phyloP scores from a whole-genome alignment of 345 rosid genomes.

The Carallia pectinifolia region DNA sequence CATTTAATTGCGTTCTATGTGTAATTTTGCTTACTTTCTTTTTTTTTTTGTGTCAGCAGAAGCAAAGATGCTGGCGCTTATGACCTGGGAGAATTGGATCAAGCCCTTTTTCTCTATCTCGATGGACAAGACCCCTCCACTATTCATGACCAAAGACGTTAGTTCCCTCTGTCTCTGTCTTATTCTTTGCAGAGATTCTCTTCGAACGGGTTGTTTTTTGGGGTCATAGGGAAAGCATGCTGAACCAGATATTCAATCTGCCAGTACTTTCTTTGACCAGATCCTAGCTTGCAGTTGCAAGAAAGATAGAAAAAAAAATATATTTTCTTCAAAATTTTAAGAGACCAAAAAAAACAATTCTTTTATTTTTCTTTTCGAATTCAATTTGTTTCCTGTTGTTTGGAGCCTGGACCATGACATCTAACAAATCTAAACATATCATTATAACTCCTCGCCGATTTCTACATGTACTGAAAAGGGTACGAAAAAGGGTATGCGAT shows the following conservation, averaged over 20 bases:
- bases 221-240: constrained; percentile 66
- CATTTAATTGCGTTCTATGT: background rate
- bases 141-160: constrained; percentile 74
- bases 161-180: constrained; percentile 18
- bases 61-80: constrained; percentile 46
- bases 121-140: constrained; percentile 74
- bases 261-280: constrained; percentile 75
- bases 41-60: constrained; percentile 22
- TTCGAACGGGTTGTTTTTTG: constrained; percentile 13
- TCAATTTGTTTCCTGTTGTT: constrained; percentile 18
- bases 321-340: constrained; percentile 8
- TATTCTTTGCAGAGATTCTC: constrained; percentile 24
- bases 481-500: constrained; percentile 18
- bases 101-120: constrained; percentile 87
- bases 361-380: constrained; percentile 1
- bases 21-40: background rate
- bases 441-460: constrained; percentile 21
- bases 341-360: background rate
- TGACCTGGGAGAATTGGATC: constrained; percentile 92
- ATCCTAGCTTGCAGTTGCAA: constrained; percentile 43
- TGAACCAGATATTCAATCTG: constrained; percentile 41
- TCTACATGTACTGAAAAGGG: constrained; percentile 22
- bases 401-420: constrained; percentile 26
- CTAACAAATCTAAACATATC: constrained; percentile 21
- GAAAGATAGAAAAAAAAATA: constrained; percentile 12